phyloP scores from a whole-genome alignment of 225 moss, liverwort and hornwort genomes.

The Ulota crispa region DNA sequence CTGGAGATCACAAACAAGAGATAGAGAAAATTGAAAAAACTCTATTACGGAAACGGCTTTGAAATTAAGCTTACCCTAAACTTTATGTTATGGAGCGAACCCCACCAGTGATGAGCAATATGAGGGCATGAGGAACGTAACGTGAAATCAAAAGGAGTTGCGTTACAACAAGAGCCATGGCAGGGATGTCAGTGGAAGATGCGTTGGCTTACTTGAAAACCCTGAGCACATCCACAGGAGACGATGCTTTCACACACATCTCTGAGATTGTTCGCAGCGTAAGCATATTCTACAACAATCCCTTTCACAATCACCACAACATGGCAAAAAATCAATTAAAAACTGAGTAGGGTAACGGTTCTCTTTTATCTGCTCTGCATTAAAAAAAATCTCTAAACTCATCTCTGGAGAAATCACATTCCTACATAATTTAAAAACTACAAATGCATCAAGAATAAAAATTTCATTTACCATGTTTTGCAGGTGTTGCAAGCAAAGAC shows the following conservation, averaged over 20 bases:
- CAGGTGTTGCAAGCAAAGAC: slow-evolving; percentile 83
- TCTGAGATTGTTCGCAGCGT: slow-evolving; percentile 87
- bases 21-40: neutral
- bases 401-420: neutral
- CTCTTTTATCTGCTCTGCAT: neutral
- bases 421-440: neutral
- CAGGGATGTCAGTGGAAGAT: slow-evolving; percentile 67
- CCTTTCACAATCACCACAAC: neutral
- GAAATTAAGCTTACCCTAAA: neutral
- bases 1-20: neutral
- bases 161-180: slow-evolving; percentile 23
- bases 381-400: neutral
- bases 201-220: slow-evolving; percentile 81
- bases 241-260: slow-evolving; percentile 76
- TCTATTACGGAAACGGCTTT: neutral
- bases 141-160: neutral
- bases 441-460: neutral
- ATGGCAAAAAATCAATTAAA: neutral
- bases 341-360: neutral
- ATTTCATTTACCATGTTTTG: neutral
- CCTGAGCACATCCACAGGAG: slow-evolving; percentile 67
- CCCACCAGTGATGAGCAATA: neutral
- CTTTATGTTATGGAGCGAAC: neutral
- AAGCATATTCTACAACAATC: slow-evolving; percentile 7
- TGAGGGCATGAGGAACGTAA: neutral